Conservation (phyloP, 202 grass and related monocot species). For the Schoenoplectus tabernaemontani region DNA sequence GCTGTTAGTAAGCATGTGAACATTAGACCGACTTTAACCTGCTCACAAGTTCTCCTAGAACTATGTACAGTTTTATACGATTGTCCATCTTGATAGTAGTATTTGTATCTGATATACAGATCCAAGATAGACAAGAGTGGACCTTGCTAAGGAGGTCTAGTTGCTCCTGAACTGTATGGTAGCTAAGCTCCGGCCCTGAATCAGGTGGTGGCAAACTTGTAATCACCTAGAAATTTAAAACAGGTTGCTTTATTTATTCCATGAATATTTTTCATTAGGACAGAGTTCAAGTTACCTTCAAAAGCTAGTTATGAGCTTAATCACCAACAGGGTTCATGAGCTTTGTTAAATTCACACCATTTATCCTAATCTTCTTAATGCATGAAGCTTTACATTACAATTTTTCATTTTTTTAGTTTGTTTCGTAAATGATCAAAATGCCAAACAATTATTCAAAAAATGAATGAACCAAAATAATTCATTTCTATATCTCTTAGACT, state of each 20-base stretch:
- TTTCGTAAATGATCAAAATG: too few species aligned
- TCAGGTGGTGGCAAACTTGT: too few species aligned
- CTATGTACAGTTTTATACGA: not conserved
- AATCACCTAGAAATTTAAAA: too few species aligned
- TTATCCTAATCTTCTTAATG: too few species aligned
- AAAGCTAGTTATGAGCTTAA: not conserved
- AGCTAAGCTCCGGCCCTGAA: too few species aligned
- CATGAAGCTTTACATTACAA: too few species aligned
- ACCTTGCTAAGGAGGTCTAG: conserved; percentile 58
- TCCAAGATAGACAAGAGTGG: not conserved
- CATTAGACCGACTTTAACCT: not conserved
- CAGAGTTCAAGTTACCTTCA: not conserved
- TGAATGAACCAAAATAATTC: not conserved
- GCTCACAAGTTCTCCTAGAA: not conserved
- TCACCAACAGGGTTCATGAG: not conserved
- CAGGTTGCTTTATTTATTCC: not conserved
- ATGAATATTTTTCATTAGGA: too few species aligned
- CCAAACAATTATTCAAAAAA: too few species aligned
- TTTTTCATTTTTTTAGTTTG: too few species aligned
- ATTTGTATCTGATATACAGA: not conserved
- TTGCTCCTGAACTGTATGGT: conserved; percentile 58
- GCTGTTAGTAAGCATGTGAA: not conserved
- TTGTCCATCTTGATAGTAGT: not conserved
- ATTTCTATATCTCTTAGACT: not conserved
- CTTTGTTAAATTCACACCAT: too few species aligned